phyloP scores from a whole-genome alignment of 306 rosid species.

The Ceratonia siliqua region DNA sequence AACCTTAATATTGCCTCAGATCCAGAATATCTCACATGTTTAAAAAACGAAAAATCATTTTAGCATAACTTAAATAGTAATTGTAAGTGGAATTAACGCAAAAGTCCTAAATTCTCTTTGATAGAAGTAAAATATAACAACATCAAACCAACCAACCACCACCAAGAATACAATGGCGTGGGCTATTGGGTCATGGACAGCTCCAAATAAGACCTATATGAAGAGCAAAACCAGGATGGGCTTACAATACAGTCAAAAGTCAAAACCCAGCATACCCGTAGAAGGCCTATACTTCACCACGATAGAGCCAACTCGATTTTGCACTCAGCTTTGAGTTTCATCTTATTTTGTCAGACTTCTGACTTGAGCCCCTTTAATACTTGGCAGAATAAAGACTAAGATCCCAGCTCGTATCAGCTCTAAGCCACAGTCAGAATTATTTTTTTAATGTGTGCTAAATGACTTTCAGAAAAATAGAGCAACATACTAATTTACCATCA shows the following conservation, averaged over 20 bases:
- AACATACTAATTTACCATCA: neutral
- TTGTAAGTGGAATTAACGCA: neutral
- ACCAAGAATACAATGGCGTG: neutral
- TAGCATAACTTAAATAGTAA: neutral
- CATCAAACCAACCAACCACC: neutral
- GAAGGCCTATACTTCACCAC: neutral
- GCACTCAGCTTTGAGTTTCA: no score
- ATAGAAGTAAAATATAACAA: neutral
- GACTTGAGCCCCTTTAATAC: no score
- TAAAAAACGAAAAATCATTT: neutral
- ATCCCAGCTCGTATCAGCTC: no score
- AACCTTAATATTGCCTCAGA: constrained; percentile 1
- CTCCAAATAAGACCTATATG: neutral
- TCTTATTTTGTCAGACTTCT: no score
- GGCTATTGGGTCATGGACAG: neutral
- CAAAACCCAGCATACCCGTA: neutral
- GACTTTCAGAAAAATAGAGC: neutral
- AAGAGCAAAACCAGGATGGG: neutral
- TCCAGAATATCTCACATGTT: constrained; percentile 1
- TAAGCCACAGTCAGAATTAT: neutral
- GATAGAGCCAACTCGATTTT: no score
- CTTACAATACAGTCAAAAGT: neutral
- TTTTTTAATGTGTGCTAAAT: neutral
- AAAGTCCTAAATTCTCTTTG: neutral
- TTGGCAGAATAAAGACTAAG: no score